Conservation (phyloP, 768 basidiomycete species). For the Polyporus arcularius region DNA sequence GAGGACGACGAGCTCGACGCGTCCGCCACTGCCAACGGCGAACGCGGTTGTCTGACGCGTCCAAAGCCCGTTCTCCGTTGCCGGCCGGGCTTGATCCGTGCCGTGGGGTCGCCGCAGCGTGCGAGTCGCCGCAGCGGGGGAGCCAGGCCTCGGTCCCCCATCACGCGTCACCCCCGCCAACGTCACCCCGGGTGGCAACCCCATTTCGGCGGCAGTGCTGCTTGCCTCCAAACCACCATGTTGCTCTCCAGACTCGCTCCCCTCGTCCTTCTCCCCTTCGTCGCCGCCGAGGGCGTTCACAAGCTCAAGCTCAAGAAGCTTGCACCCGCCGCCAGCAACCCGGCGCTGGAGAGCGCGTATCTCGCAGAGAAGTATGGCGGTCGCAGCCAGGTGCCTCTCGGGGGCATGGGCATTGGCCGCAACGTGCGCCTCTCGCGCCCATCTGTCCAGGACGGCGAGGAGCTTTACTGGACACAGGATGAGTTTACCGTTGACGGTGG, state of each 20-base stretch:
- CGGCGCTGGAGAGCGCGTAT: constrained; percentile 74
- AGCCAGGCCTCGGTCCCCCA: not conserved
- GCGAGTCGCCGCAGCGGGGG: not conserved
- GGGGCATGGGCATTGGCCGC: constrained; percentile 75
- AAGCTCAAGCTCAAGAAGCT: constrained; percentile 91
- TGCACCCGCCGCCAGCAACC: constrained; percentile 58
- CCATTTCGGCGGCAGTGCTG: constrained; percentile 13
- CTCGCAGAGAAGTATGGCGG: constrained; percentile 94
- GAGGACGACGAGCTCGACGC: not conserved
- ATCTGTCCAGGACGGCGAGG: constrained; percentile 47
- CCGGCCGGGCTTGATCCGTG: not conserved
- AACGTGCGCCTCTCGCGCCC: constrained; percentile 46
- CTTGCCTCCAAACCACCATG: constrained; percentile 32
- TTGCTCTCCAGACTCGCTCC: constrained; percentile 43
- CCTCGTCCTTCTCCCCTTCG: constrained; percentile 47
- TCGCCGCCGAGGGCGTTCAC: constrained; percentile 61
- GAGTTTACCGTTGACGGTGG: constrained; percentile 62
- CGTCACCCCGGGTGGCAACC: constrained; percentile 19
- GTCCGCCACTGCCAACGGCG: not conserved
- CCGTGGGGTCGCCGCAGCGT: not conserved
- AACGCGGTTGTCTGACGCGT: not conserved
- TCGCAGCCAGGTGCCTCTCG: constrained; percentile 59
- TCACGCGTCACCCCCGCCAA: constrained; percentile 1
- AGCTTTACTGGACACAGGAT: constrained; percentile 82
- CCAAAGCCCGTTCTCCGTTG: not conserved